phyloP scores from a whole-genome alignment of 768 basidiomycete species.

The Suillus brevipes region DNA sequence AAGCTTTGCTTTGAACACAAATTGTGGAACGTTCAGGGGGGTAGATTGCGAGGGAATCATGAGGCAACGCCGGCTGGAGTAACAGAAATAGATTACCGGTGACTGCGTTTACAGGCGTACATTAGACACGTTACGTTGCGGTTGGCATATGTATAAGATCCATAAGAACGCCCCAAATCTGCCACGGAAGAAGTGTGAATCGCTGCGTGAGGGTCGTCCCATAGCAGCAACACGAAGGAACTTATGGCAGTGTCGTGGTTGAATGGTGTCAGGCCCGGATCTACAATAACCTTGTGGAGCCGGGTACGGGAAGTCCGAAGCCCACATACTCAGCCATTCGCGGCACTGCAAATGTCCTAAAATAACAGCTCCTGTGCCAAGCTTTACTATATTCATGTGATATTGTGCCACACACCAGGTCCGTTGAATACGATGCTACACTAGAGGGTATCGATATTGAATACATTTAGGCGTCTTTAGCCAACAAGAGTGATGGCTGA shows the following conservation, averaged over 20 bases:
- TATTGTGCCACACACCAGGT: not conserved
- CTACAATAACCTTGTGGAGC: not conserved
- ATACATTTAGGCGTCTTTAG: not conserved
- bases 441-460: slow-evolving; percentile 1
- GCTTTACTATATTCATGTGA: not conserved
- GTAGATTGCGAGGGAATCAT: not conserved
- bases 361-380: not conserved
- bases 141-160: not conserved
- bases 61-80: not conserved
- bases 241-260: not conserved
- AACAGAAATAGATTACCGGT: not conserved
- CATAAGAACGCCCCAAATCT: not conserved
- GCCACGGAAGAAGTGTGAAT: not conserved
- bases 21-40: not conserved
- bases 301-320: not conserved
- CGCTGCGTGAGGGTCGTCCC: not conserved
- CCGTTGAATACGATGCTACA: slow-evolving; percentile 3
- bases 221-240: not conserved
- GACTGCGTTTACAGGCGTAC: not conserved
- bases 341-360: not conserved
- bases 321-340: not conserved
- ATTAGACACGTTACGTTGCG: not conserved
- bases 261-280: not conserved
- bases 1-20: not conserved
- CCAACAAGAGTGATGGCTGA: not conserved